A percentile compares a stretch with the other conserved stretches of the same genome.
Conservation (phyloP, 352 stramenopile genomes). For the Phytophthora lateralis region DNA sequence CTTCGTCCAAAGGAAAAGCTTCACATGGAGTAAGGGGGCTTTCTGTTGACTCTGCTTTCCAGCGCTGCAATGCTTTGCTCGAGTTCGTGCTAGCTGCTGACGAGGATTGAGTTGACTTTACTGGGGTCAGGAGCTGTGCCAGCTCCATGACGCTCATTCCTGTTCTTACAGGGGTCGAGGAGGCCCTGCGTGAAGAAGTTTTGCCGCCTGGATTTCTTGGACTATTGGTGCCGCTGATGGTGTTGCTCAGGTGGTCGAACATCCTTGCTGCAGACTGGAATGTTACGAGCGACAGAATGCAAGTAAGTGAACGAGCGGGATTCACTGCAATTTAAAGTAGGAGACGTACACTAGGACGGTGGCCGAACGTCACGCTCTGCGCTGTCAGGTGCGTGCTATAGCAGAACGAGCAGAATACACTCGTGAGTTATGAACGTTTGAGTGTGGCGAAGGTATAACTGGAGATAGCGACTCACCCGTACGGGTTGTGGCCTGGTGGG, state of each 20-base stretch:
- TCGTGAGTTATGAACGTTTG: constrained; percentile 22
- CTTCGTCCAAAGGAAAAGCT: constrained; percentile 23
- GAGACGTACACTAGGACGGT: constrained; percentile 59
- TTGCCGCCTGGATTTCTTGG: constrained; percentile 27
- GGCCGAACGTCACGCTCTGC: constrained; percentile 69
- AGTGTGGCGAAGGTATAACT: constrained; percentile 4
- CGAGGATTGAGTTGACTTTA: constrained; percentile 23
- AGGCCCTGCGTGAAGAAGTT: constrained; percentile 10
- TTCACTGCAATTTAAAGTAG: too few relatives aligned
- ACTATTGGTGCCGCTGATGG: constrained; percentile 26
- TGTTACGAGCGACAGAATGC: constrained; percentile 5
- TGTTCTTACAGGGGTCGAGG: constrained; percentile 42
- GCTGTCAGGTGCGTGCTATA: constrained; percentile 46
- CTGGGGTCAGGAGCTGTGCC: constrained; percentile 54
- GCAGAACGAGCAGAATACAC: constrained; percentile 7
- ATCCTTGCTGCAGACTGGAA: constrained; percentile 72
- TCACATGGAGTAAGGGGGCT: constrained; percentile 10
- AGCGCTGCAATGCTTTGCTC: constrained; percentile 18
- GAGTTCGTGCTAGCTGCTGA: constrained; percentile 23
- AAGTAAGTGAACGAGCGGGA: constrained; percentile 13
- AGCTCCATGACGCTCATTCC: constrained; percentile 78
- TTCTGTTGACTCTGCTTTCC: constrained; percentile 7
- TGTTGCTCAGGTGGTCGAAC: constrained; percentile 69
- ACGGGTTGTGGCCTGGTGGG: constrained; percentile 40
- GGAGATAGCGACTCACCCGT: constrained; percentile 33